Base-by-base conservation (phyloP, 495 filamentous ascomycete species). In the Clavariopsis aquatica region DNA sequence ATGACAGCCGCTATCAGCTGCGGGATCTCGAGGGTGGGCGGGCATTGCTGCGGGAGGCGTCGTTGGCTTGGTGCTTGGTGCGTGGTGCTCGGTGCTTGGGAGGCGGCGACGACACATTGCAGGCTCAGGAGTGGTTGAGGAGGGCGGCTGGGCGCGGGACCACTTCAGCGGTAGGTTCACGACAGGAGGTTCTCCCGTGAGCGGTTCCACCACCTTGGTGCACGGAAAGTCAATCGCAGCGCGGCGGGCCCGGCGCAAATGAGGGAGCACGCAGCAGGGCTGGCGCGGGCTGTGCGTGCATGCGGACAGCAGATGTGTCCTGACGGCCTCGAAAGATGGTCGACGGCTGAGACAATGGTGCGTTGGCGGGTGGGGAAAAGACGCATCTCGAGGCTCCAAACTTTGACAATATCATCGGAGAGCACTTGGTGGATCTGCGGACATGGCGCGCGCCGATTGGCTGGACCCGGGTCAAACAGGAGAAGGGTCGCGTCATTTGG, bases 401-500 rank as follows among this genome's bases (percentile, higher is more conserved):
- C 28, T 31, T 53, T 15, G 29, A n/a, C 5, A 17, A 51, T 20
- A 51, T 43, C 8, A 17, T n/a, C 8, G 2, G 10, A 9, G 47
- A 20, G 51, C 17, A 9, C 60, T 5, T 24, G 20, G 45, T 22
- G 28, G 52, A 64, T 49, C 51, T 56, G 45, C 52, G n/a, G 43
- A 52, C 17, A 29, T 24, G 29, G 41, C 41, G 45, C 19, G 24
- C 45, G 54, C 28, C 52, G 47, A 52, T 65, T 59, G 54, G 62
- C 34, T 28, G 28, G 27, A n/a, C 20, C n/a, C 10, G 26, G 27
- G 24, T 54, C 1, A 54, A 62, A 52, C 28, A 36, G 46, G 58
- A 27, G 49, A n/a, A 45, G 57, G 57, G n/a, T 54, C 59, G 59
- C 59, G 59, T 54, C 59, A 53, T 62, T 28, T 29, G 49, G 31